Evolutionary conservation across 148 eudicot species (phyloP), one percentile per base, ranked within the genome.

Genomic region (Salicornia ramosissima): DNA sequence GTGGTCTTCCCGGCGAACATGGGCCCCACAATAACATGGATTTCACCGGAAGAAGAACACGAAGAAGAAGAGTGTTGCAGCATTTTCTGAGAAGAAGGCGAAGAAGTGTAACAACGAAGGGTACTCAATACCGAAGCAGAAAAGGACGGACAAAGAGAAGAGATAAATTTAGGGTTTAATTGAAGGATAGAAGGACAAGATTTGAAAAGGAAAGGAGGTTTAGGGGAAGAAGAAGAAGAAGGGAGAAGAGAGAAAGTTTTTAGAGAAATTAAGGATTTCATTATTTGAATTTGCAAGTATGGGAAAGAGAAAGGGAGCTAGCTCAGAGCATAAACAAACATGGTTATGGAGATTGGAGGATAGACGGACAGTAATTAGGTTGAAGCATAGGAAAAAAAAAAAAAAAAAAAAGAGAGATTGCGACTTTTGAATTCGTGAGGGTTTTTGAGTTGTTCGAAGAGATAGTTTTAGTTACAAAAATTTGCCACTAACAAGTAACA

Each of bases 1-100:
- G 99, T 82, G 56, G 96, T 94, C 67, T 94, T 89, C 0, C 97
- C 97, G 68, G 99, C 89, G 64, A 94, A 94, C 99, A 94, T 94
- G 74, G 99, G 97, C 0, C 99, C 97, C 43, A 91, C 83, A 63
- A 88, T 86, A 0, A 92, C 93, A 64, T 91, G 97, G 62, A 91
- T 78, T 72, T 91, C 96, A 58, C 83, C 83, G 28, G 64, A 67
- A 47, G 67, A 43, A 21, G 72, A n/a, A n/a, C n/a, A 21, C 10
- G 70, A 26, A 33, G 80, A 28, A 8, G n/a, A 49, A 45, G 16
- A 53, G 9, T 58, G 65, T 4, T 15, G 67, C 28, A 24, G 69
- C 45, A 4, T 30, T 33, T 33, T 67, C n/a, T 39, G 51, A 25
- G 74, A 36, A 15, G 67, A 50, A 5, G 72, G 50, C 2, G 72